phyloP scores from a whole-genome alignment of 352 stramenopile genomes.

The Chrysophaeum taylorii region DNA sequence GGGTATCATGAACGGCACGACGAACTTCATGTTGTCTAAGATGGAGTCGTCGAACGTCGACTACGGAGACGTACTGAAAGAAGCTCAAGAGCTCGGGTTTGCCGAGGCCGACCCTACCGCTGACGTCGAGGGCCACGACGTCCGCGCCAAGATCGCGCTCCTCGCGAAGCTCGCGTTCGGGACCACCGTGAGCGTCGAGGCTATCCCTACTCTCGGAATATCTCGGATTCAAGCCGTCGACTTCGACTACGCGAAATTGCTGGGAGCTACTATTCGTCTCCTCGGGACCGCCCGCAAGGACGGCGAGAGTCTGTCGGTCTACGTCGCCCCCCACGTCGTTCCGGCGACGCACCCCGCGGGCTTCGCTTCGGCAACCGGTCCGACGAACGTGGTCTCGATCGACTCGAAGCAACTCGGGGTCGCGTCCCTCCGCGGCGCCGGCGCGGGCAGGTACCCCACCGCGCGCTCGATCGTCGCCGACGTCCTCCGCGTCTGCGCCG shows the following conservation, averaged over 20 bases:
- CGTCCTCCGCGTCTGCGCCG: slow-evolving; percentile 75
- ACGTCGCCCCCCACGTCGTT: slow-evolving; percentile 83
- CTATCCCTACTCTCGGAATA: slow-evolving; percentile 84
- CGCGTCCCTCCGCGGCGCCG: slow-evolving; percentile 77
- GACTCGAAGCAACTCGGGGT: slow-evolving; percentile 66
- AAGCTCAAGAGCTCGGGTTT: slow-evolving; percentile 75
- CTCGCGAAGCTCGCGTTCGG: slow-evolving; percentile 85
- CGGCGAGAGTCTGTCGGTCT: slow-evolving; percentile 67
- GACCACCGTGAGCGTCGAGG: slow-evolving; percentile 59
- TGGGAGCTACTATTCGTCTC: slow-evolving; percentile 91
- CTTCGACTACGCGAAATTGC: slow-evolving; percentile 89
- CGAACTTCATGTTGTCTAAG: slow-evolving; percentile 95
- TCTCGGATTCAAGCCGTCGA: slow-evolving; percentile 73
- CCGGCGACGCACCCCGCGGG: slow-evolving; percentile 58
- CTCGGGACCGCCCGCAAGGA: slow-evolving; percentile 64
- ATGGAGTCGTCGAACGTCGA: slow-evolving; percentile 81
- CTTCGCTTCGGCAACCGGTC: slow-evolving; percentile 67
- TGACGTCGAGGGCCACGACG: slow-evolving; percentile 87
- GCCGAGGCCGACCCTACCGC: slow-evolving; percentile 85
- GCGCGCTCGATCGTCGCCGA: slow-evolving; percentile 91
- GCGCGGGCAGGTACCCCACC: slow-evolving; percentile 82
- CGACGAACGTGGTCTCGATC: slow-evolving; percentile 72
- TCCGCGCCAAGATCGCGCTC: slow-evolving; percentile 88
- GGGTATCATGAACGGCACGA: slow-evolving; percentile 94
- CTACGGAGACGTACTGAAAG: slow-evolving; percentile 78